These are phyloP conservation scores for Russula sp. DNA, from an alignment of 768 basidiomycete genomes.

Conservation along the genomic window DNA sequence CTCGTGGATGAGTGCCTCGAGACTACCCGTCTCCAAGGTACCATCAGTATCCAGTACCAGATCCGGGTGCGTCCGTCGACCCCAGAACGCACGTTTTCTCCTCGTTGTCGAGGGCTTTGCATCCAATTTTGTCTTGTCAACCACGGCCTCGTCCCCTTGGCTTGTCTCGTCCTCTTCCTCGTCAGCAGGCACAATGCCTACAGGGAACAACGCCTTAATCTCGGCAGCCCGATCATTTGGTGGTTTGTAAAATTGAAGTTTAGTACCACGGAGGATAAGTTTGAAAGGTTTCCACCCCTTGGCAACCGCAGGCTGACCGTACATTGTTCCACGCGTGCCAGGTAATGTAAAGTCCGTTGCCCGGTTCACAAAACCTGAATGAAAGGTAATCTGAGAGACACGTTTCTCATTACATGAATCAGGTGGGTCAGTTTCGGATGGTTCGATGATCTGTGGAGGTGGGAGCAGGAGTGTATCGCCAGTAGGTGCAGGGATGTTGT, in stretches of 20 bases:
- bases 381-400: conserved; percentile 73
- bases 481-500: conserved; percentile 17
- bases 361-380: conserved; percentile 72
- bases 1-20: conserved; percentile 79
- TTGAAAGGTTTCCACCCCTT: conserved; percentile 89
- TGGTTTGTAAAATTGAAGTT: conserved; percentile 82
- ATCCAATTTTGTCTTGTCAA: conserved; percentile 32
- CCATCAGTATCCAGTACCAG: conserved; percentile 40
- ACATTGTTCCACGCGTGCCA: conserved; percentile 29
- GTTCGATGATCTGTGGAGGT: conserved; percentile 42
- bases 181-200: conserved; percentile 48
- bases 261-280: conserved; percentile 75
- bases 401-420: conserved; percentile 41
- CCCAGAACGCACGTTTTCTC: conserved; percentile 73
- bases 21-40: conserved; percentile 56
- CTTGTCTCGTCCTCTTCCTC: conserved; percentile 44
- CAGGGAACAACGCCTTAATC: conserved; percentile 72
- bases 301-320: conserved; percentile 24
- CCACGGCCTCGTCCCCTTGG: conserved; percentile 27
- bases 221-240: conserved; percentile 59
- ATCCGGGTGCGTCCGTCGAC: conserved; percentile 67
- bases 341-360: conserved; percentile 42
- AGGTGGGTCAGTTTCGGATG: conserved; percentile 30
- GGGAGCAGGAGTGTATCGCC: conserved; percentile 41
- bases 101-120: conserved; percentile 34